phyloP scores from a whole-genome alignment of 2,329 filamentous ascomycete genomes.

The Rugonectria rugulosa region DNA sequence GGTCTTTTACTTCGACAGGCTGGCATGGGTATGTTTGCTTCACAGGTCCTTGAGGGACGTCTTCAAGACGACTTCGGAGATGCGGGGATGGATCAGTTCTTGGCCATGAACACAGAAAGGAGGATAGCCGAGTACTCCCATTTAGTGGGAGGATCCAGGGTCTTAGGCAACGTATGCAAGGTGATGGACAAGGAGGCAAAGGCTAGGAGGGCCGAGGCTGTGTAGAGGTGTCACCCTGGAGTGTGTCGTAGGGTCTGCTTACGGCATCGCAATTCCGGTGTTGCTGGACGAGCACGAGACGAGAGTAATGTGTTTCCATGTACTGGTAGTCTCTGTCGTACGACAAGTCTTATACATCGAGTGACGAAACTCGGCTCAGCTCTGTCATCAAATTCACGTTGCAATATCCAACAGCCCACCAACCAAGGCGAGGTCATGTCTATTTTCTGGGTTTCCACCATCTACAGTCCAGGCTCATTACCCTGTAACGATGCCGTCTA shows the following conservation, averaged over 20 bases:
- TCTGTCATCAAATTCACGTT: conserved; percentile 9
- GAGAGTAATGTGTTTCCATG: no score
- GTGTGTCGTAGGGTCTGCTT: no score
- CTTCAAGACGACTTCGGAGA: conserved; percentile 37
- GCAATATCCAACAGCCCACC: conserved; percentile 25
- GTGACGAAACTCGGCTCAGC: not conserved
- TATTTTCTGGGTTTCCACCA: conserved; percentile 28
- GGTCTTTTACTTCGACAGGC: conserved; percentile 45
- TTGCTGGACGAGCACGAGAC: no score
- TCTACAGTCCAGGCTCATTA: conserved; percentile 31
- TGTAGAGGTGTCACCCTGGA: no score
- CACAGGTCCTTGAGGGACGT: conserved; percentile 42
- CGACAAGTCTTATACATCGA: no score
- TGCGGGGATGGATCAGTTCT: conserved; percentile 41
- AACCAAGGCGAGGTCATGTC: conserved; percentile 26
- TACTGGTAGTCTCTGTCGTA: not conserved
- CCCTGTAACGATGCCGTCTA: conserved; percentile 20
- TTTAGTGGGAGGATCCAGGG: conserved; percentile 38
- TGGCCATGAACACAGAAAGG: conserved; percentile 40
- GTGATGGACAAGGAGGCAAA: conserved; percentile 23
- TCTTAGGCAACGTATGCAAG: conserved; percentile 28
- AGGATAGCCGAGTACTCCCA: conserved; percentile 35
- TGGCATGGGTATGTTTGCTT: conserved; percentile 48
- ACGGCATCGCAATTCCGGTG: no score
- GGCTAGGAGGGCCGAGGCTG: not conserved